phyloP scores from a whole-genome alignment of 768 basidiomycete species.

The Lentinula lateritia region DNA sequence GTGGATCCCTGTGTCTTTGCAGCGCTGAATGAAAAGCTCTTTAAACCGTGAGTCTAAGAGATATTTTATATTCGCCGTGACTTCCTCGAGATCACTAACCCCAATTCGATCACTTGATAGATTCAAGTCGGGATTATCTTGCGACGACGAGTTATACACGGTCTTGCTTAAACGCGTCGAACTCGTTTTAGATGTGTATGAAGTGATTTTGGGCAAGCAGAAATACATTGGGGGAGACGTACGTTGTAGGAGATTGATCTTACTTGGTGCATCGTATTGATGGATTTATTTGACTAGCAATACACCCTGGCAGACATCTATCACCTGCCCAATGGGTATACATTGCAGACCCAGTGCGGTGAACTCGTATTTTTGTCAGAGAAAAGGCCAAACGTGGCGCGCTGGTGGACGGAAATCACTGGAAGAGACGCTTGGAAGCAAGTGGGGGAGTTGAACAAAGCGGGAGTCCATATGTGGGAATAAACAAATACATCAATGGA shows the following conservation, averaged over 20 bases:
- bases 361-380: slow-evolving; percentile 17
- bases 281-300: slow-evolving; percentile 5
- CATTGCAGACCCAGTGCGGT: slow-evolving; percentile 2
- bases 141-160: slow-evolving; percentile 28
- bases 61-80: neutral
- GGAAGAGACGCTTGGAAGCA: slow-evolving; percentile 10
- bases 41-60: slow-evolving; percentile 35
- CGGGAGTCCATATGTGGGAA: neutral
- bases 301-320: slow-evolving; percentile 46
- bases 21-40: slow-evolving; percentile 41
- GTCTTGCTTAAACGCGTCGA: slow-evolving; percentile 6
- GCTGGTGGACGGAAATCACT: slow-evolving; percentile 40
- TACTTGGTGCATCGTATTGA: neutral
- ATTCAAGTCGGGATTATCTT: slow-evolving; percentile 19
- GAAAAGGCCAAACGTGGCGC: slow-evolving; percentile 26
- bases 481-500: neutral
- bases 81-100: neutral
- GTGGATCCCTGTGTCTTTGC: slow-evolving; percentile 44
- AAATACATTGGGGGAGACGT: slow-evolving; percentile 54
- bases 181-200: slow-evolving; percentile 41
- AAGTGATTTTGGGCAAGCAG: slow-evolving; percentile 49
- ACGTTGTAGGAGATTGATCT: slow-evolving; percentile 5
- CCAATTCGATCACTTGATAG: slow-evolving; percentile 16
- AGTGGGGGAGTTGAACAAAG: neutral
- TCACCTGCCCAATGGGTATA: slow-evolving; percentile 33